Conservation (phyloP, 1,284 basidiomycete genomes). For the Pseudozyma hubeiensis region DNA sequence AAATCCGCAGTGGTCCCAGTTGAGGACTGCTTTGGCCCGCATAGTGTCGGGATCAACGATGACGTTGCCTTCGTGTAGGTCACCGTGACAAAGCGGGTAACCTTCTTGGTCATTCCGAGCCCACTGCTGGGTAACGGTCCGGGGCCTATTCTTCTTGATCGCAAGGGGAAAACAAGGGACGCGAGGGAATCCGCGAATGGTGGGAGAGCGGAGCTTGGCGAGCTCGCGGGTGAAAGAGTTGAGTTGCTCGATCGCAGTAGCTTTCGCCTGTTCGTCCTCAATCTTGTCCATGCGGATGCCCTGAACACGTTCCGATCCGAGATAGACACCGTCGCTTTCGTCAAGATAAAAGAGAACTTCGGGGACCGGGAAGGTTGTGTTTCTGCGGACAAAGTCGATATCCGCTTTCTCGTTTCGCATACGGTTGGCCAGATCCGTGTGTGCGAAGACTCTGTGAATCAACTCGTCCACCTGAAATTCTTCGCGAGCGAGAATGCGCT, state of each 20-base stretch:
- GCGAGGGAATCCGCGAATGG: too few species aligned
- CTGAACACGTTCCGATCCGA: too few species aligned
- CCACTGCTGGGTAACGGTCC: too few species aligned
- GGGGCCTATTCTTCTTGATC: neutral
- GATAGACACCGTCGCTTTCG: too few species aligned
- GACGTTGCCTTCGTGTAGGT: neutral
- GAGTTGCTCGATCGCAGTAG: too few species aligned
- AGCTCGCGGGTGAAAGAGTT: too few species aligned
- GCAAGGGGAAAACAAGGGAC: neutral
- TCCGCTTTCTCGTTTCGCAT: neutral
- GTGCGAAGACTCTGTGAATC: neutral
- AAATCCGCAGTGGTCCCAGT: neutral
- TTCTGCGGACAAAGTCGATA: neutral
- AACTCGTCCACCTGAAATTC: neutral
- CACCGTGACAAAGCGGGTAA: neutral
- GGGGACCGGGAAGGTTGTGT: neutral
- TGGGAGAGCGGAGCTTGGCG: too few species aligned
- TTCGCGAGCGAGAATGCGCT: neutral
- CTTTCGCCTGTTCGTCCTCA: too few species aligned
- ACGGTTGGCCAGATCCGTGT: neutral
- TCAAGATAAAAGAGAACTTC: neutral
- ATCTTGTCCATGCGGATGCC: too few species aligned
- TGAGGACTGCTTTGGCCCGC: neutral
- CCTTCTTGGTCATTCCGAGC: too few species aligned
- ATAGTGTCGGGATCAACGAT: neutral